Percentiles rank a stretch among this genome's conserved stretches.
phyloP scores from a whole-genome alignment of 2,329 filamentous ascomycete genomes.

The Ceratocystis cacaofunesta region DNA sequence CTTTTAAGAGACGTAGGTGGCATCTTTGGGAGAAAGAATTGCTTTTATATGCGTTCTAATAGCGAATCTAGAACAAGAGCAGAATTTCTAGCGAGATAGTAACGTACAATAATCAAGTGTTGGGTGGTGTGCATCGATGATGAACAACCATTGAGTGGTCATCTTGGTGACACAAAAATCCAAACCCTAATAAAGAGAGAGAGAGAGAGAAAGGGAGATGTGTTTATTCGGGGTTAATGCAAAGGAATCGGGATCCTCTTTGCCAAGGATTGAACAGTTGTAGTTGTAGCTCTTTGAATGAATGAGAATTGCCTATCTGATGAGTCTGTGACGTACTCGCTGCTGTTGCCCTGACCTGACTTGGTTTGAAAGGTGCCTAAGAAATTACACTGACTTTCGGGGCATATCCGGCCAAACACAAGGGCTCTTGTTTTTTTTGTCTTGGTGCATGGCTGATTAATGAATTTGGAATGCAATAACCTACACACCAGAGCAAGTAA shows the following conservation, averaged over 20 bases:
- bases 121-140: not conserved
- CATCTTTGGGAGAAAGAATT: not conserved
- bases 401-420: not conserved
- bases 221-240: not conserved
- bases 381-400: not conserved
- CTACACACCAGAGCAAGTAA: not conserved
- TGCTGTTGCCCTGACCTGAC: not conserved
- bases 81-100: not conserved
- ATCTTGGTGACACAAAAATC: not conserved
- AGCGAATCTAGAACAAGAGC: not conserved
- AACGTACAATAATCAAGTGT: not conserved
- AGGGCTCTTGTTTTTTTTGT: not conserved
- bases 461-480: not conserved
- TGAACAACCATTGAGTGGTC: too few relatives aligned
- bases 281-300: not conserved
- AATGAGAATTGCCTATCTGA: not conserved
- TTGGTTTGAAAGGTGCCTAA: not conserved
- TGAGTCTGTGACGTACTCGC: not conserved
- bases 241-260: not conserved
- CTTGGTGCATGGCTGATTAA: not conserved
- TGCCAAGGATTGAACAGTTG: not conserved
- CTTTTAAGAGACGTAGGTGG: not conserved
- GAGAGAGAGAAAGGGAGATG: too few relatives aligned
- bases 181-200: not conserved
- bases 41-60: not conserved